Conservation (phyloP, 2,329 filamentous ascomycete species). For the Aspergillus versicolor region DNA sequence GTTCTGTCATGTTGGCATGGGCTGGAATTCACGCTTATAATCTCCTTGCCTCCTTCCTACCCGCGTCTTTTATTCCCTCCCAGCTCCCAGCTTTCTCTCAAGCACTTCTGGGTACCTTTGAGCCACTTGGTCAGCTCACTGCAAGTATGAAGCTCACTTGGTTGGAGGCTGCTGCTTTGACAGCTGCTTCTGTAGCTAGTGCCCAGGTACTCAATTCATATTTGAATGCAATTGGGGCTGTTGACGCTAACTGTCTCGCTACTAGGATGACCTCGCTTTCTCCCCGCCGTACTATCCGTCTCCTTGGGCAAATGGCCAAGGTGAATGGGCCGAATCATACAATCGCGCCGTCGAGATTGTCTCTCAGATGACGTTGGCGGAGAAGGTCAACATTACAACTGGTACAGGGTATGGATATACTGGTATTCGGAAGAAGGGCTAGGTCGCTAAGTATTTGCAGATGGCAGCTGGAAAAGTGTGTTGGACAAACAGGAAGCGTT, state of each 20-base stretch:
- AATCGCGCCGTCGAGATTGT: constrained; percentile 75
- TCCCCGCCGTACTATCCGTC: constrained; percentile 77
- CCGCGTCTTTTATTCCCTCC: not conserved
- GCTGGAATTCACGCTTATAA: constrained; percentile 4
- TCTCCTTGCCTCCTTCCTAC: constrained; percentile 2
- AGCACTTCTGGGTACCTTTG: not conserved
- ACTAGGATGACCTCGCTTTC: constrained; percentile 30
- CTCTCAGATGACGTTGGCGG: constrained; percentile 74
- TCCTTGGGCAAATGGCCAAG: constrained; percentile 77
- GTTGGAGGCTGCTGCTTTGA: constrained; percentile 32
- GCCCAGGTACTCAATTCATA: constrained; percentile 29
- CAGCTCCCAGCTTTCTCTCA: not conserved
- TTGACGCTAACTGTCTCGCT: not conserved
- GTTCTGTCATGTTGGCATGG: constrained; percentile 6
- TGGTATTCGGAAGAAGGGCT: not conserved
- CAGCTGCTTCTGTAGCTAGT: constrained; percentile 31
- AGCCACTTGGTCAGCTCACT: constrained; percentile 1
- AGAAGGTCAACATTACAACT: constrained; percentile 95
- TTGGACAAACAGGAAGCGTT: constrained; percentile 64
- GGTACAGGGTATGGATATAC: constrained; percentile 69
- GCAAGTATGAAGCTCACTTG: constrained; percentile 37
- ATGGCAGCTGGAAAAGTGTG: constrained; percentile 70
- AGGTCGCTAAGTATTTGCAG: constrained; percentile 34
- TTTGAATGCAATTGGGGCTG: not conserved
- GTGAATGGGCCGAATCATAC: constrained; percentile 75